Base-by-base conservation (phyloP, 2,329 filamentous ascomycete species). In the Phialophora macrospora region DNA sequence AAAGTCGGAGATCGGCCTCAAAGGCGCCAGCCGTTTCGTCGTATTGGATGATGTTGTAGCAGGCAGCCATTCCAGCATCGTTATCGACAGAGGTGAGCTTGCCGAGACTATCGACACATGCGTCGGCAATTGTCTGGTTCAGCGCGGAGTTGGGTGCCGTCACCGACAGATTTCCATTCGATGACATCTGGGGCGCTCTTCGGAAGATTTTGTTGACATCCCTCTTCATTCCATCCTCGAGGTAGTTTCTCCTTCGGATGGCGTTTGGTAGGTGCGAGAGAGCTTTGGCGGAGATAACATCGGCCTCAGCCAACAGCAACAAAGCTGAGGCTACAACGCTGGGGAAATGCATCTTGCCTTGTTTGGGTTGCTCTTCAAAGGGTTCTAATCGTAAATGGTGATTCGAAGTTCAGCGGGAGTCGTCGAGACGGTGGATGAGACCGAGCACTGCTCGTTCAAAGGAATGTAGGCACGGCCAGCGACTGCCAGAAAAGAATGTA, bases 21-120 rank as follows among this genome's bases (percentile, higher is more conserved):
- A 95, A 95, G 17, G 87, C 80, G 32, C 91, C 91, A 0, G 85
- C 88, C 38, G 71, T 73, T 71, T 85, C 86, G 78, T 94, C 85
- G 64, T 92, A 83, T 46, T 85, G 86, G 0, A 89, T 88, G 26
- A 96, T 78, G 75, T 95, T 96, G 80, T 94, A 95, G 83, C 92
- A 96, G 55, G 91, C 86, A 65, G 89, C 89, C 55, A 92, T 85
- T 58, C 92, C 92, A 9, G 90, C 89, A 4, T 90, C 90, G 71
- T 93, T 94, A 26, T 85, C 85, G 66, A 83, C 80, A 11, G 78
- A 79, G 14, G 81, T 80, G 56, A 92, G 81, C 28, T 78, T 75
- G 2, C 77, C 75, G 20, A 95, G 80, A 8, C 85, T 82, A 24
- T 78, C 72, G 52, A 78, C 79, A 76, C 91, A 95, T 24, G 88